Evolutionary conservation across 2,329 filamentous ascomycete genomes (phyloP).

Genomic region (Aspergillus pseudoterreus): DNA sequence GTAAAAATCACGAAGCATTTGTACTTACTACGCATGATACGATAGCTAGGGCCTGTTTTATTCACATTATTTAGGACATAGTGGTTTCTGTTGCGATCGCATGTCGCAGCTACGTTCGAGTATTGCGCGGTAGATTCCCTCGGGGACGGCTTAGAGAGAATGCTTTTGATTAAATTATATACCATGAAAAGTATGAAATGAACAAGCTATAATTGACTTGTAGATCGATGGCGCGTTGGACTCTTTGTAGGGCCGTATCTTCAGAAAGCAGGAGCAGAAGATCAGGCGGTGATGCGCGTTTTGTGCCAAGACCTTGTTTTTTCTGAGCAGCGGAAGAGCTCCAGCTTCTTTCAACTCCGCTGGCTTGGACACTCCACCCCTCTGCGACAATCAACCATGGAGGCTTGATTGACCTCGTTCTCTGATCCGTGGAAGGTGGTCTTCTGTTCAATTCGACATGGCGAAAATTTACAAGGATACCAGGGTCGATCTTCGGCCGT

Average conservation of each 20-base stretch:
- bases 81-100: too few species aligned
- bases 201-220: not conserved
- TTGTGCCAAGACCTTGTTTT: conserved; percentile 37
- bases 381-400: conserved; percentile 26
- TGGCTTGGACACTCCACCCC: conserved; percentile 13
- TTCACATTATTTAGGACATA: not conserved
- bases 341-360: conserved; percentile 23
- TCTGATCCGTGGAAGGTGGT: conserved; percentile 18
- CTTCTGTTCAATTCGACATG: conserved; percentile 46
- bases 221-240: not conserved
- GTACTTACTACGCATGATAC: not conserved
- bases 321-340: conserved; percentile 23
- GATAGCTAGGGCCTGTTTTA: not conserved
- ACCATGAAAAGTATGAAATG: not conserved
- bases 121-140: too few species aligned
- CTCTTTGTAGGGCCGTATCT: not conserved
- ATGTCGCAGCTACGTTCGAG: too few species aligned
- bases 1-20: not conserved
- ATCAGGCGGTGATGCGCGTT: conserved; percentile 9
- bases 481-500: conserved; percentile 74
- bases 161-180: not conserved
- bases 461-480: conserved; percentile 80
- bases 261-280: not conserved
- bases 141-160: too few species aligned
- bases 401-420: conserved; percentile 24